These are phyloP conservation scores for Colletotrichum musicola DNA, from an alignment of 2,329 filamentous ascomycete species.

Conservation along the genomic window DNA sequence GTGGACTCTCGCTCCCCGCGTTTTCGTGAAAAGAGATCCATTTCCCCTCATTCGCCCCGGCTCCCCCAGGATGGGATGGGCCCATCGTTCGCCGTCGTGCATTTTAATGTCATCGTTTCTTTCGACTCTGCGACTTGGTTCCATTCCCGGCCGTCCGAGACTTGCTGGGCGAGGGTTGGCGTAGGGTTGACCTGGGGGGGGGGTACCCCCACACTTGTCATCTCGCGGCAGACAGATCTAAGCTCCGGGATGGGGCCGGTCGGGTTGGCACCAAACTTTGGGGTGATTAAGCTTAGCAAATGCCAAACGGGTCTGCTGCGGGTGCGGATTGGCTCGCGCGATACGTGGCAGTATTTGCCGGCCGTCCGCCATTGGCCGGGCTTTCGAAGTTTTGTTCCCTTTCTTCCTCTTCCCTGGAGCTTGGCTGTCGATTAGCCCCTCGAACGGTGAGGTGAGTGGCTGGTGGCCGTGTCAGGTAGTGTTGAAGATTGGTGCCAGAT, in stretches of 20 bases:
- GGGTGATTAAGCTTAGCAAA: constrained; percentile 37
- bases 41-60: constrained; percentile 29
- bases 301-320: constrained; percentile 33
- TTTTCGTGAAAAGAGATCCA: constrained; percentile 17
- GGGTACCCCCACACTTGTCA: constrained; percentile 36
- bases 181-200: constrained; percentile 20
- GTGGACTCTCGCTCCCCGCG: constrained; percentile 23
- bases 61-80: constrained; percentile 16
- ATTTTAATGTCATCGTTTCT: constrained; percentile 1
- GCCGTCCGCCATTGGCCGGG: not conserved
- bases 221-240: constrained; percentile 39
- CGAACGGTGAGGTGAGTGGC: not conserved
- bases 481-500: too few relatives aligned
- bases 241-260: constrained; percentile 32
- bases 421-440: constrained; percentile 2
- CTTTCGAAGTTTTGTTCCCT: not conserved
- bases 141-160: constrained; percentile 11
- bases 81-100: constrained; percentile 17
- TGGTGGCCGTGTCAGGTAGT: not conserved
- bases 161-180: constrained; percentile 16
- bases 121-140: constrained; percentile 9
- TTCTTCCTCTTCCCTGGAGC: not conserved
- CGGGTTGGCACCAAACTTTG: constrained; percentile 34
- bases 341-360: constrained; percentile 31
- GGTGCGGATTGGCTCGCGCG: constrained; percentile 2